Conservation (phyloP, 2,329 filamentous ascomycete species). For the Sporothrix mexicana region DNA sequence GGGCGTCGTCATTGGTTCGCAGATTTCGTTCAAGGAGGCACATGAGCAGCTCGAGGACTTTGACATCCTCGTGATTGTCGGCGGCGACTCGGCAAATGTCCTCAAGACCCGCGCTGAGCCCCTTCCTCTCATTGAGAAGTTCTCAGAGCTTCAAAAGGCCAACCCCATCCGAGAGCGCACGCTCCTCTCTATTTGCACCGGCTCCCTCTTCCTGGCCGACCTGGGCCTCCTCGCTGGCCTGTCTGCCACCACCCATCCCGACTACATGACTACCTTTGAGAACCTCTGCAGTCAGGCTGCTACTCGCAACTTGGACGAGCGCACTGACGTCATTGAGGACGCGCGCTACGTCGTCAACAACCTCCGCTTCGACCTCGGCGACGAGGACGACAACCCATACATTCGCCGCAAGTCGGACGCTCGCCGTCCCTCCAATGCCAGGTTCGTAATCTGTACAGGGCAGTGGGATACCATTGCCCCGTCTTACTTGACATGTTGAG, state of each 20-base stretch:
- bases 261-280: slow-evolving; percentile 80
- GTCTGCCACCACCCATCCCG: slow-evolving; percentile 81
- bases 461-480: neutral
- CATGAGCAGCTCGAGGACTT: slow-evolving; percentile 75
- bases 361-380: slow-evolving; percentile 81
- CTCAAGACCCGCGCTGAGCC: slow-evolving; percentile 73
- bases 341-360: slow-evolving; percentile 89
- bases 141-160: slow-evolving; percentile 78
- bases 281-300: slow-evolving; percentile 78
- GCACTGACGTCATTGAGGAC: slow-evolving; percentile 82
- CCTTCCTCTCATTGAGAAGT: slow-evolving; percentile 74
- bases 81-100: slow-evolving; percentile 68
- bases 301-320: slow-evolving; percentile 71
- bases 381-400: slow-evolving; percentile 83
- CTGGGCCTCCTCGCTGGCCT: slow-evolving; percentile 79
- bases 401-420: slow-evolving; percentile 76
- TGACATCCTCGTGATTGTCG: slow-evolving; percentile 79
- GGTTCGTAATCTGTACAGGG: slow-evolving; percentile 51
- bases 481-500: neutral
- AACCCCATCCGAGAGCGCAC: slow-evolving; percentile 82
- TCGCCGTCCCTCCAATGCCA: slow-evolving; percentile 64
- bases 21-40: slow-evolving; percentile 80
- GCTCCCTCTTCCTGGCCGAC: slow-evolving; percentile 76
- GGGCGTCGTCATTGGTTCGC: slow-evolving; percentile 72
- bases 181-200: slow-evolving; percentile 79